These are phyloP conservation scores for Pezicula carpinea DNA, from an alignment of 2,329 filamentous ascomycete species.

Conservation along the genomic window DNA sequence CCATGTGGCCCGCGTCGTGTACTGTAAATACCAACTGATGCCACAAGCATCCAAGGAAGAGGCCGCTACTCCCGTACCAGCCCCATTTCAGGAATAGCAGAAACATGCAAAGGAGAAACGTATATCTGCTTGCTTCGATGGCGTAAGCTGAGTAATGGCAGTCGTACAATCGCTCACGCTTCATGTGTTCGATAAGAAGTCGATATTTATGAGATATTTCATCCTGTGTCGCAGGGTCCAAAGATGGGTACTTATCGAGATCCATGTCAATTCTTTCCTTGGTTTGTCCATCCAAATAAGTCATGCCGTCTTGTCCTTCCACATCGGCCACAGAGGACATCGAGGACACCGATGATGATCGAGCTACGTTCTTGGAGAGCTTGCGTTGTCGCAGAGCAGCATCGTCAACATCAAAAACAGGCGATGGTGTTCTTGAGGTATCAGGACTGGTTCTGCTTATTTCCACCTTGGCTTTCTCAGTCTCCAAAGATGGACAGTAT, in stretches of 20 bases:
- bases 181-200: constrained; percentile 66
- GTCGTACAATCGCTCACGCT: constrained; percentile 70
- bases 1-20: constrained; percentile 96
- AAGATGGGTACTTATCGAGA: constrained; percentile 71
- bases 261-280: constrained; percentile 72
- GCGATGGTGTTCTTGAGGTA: constrained; percentile 27
- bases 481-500: constrained; percentile 15
- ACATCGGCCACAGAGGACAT: constrained; percentile 47
- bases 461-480: constrained; percentile 34
- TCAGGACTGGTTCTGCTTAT: constrained; percentile 26
- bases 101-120: constrained; percentile 57
- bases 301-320: constrained; percentile 46
- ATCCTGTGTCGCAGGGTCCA: constrained; percentile 70
- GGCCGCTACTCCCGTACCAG: constrained; percentile 66
- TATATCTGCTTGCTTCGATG: constrained; percentile 70
- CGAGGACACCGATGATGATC: constrained; percentile 54
- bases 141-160: constrained; percentile 81
- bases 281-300: constrained; percentile 69
- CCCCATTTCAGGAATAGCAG: constrained; percentile 55
- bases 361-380: constrained; percentile 21
- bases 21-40: constrained; percentile 92
- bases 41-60: constrained; percentile 81
- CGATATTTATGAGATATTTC: constrained; percentile 78
- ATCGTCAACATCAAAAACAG: constrained; percentile 26
- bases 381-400: constrained; percentile 16